Percentiles rank a stretch among this genome's conserved stretches.
Conservation (phyloP, 2,329 filamentous ascomycete genomes). For the Trichoderma sp. region DNA sequence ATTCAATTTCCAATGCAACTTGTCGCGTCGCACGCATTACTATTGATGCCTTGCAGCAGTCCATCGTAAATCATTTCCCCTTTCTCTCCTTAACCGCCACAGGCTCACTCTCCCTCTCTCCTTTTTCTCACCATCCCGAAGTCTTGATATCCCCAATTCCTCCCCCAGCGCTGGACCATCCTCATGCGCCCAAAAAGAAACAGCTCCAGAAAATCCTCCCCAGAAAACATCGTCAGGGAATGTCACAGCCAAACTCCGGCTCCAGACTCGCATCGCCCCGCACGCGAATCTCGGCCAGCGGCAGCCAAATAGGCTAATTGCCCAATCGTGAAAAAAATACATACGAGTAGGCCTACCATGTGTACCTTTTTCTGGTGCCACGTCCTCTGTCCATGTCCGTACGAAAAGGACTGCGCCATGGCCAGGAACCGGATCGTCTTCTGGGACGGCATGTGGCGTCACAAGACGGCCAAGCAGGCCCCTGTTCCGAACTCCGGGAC, state of each 20-base stretch:
- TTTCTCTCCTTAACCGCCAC: not conserved
- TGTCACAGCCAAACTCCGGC: not conserved
- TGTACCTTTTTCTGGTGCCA: conserved; percentile 20
- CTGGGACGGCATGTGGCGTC: conserved; percentile 11
- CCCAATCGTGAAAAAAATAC: not conserved
- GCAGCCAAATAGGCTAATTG: conserved; percentile 7
- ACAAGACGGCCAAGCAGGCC: conserved; percentile 11
- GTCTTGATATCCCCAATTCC: not conserved
- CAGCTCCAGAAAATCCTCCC: not conserved
- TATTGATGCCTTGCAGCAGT: not conserved
- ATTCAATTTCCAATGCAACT: not conserved
- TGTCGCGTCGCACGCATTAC: not conserved
- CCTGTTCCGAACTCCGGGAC: conserved; percentile 12
- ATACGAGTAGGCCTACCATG: not conserved
- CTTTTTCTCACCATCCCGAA: not conserved
- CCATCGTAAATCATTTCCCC: conserved; percentile 8
- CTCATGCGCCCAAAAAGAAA: not conserved
- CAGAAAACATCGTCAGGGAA: not conserved
- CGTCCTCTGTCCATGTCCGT: conserved; percentile 14
- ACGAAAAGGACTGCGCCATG: conserved; percentile 16
- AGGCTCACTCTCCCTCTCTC: not conserved
- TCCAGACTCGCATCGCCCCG: conserved; percentile 9
- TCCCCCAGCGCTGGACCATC: not conserved
- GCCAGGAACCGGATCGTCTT: conserved; percentile 10
- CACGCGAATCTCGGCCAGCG: not conserved